Conservation (phyloP, 805 yeast genomes). For the Candida nemodendra region DNA sequence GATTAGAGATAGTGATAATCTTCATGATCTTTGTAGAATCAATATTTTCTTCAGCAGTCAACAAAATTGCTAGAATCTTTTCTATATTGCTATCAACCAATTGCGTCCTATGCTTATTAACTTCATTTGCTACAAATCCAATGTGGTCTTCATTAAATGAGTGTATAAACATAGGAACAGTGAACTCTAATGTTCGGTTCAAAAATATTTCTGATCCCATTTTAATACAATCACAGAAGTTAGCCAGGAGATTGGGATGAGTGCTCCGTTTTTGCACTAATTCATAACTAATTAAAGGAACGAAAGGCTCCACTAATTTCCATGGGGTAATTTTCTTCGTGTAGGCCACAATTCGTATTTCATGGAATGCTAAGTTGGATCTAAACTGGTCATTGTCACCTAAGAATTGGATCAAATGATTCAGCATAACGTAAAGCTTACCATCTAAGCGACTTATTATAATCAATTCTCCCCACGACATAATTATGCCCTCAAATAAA, state of each 20-base stretch:
- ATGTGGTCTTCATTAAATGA: slow-evolving; percentile 63
- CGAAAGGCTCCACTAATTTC: slow-evolving; percentile 74
- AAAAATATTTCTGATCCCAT: slow-evolving; percentile 62
- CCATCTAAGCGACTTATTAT: slow-evolving; percentile 60
- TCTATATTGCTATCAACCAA: slow-evolving; percentile 50
- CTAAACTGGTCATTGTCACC: slow-evolving; percentile 65
- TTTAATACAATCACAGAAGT: slow-evolving; percentile 64
- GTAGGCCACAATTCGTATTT: slow-evolving; percentile 56
- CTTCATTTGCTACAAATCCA: slow-evolving; percentile 56
- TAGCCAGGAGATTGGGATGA: slow-evolving; percentile 52
- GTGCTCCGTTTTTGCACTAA: slow-evolving; percentile 53
- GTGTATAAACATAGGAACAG: slow-evolving; percentile 73
- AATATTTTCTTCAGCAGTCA: slow-evolving; percentile 49
- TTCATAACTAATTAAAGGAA: slow-evolving; percentile 67
- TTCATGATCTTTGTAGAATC: slow-evolving; percentile 50
- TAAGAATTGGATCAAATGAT: slow-evolving; percentile 63
- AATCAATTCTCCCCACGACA: slow-evolving; percentile 66
- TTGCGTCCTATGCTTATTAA: slow-evolving; percentile 44
- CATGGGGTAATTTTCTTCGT: slow-evolving; percentile 65
- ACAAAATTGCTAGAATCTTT: slow-evolving; percentile 54
- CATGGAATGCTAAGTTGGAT: slow-evolving; percentile 66
- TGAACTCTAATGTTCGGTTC: slow-evolving; percentile 64
- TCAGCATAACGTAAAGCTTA: slow-evolving; percentile 60
- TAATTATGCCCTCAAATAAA: slow-evolving; percentile 57
- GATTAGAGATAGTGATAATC: slow-evolving; percentile 52